Evolutionary conservation across 2,329 filamentous ascomycete species (phyloP).

Genomic region (Mollisia scopiformis): DNA sequence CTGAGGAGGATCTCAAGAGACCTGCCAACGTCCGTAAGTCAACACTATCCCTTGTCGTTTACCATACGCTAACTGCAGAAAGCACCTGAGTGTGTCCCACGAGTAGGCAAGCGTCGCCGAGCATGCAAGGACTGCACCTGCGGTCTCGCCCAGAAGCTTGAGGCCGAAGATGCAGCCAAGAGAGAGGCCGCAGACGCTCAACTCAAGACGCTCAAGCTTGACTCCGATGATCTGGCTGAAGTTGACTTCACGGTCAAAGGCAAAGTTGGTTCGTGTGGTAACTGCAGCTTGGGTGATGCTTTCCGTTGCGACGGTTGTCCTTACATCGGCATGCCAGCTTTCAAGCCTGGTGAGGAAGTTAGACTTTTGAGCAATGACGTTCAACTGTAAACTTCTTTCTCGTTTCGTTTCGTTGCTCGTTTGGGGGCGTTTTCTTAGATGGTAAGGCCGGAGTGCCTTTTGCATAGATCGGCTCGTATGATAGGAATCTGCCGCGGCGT

Average conservation of each 20-base stretch:
- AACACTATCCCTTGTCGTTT: conserved; percentile 1
- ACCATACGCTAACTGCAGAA: conserved; percentile 13
- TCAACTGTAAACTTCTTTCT: conserved; percentile 62
- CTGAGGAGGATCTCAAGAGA: conserved; percentile 79
- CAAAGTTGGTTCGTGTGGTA: conserved; percentile 93
- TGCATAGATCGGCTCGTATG: background rate
- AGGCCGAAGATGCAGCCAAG: conserved; percentile 78
- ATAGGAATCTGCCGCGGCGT: background rate
- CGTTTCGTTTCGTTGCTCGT: background rate
- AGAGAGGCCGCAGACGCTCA: conserved; percentile 65
- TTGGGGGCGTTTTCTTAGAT: background rate
- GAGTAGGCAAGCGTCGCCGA: conserved; percentile 83
- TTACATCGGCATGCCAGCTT: conserved; percentile 90
- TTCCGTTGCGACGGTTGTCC: conserved; percentile 77
- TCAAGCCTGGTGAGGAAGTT: conserved; percentile 97
- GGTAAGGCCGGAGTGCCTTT: background rate
- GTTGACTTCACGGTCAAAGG: conserved; percentile 98
- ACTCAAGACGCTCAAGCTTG: conserved; percentile 71
- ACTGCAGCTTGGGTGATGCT: conserved; percentile 91
- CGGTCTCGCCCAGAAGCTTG: conserved; percentile 82
- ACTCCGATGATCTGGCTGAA: conserved; percentile 79
- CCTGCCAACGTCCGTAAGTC: conserved; percentile 80
- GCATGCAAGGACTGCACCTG: conserved; percentile 99
- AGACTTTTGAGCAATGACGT: conserved; percentile 82
- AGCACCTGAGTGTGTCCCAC: conserved; percentile 87